Conservation (phyloP, 257 asterid genomes). For the Solanum bulbocastanum region DNA sequence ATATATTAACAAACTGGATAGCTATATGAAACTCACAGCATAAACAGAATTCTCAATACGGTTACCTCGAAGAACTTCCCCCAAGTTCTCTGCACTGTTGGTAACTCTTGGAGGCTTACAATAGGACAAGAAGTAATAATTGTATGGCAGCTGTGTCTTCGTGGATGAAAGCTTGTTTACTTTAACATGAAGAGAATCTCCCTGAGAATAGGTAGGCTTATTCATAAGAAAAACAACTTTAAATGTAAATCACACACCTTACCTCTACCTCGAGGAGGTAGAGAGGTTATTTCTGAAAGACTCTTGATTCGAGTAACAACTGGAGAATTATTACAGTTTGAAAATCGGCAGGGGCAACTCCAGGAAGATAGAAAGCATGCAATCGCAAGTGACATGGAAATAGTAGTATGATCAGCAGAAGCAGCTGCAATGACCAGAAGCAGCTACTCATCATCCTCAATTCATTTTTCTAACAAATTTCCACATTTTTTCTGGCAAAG, state of each 20-base stretch:
- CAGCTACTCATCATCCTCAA: neutral
- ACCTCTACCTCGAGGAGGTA: too few species aligned
- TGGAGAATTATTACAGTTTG: constrained; percentile 7
- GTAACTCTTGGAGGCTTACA: constrained; percentile 38
- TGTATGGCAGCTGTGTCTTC: constrained; percentile 10
- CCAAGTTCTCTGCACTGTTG: constrained; percentile 2
- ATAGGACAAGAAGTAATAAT: constrained; percentile 35
- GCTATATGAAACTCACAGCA: constrained; percentile 21
- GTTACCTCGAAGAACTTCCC: neutral
- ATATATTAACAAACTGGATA: neutral
- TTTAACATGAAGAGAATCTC: constrained; percentile 43
- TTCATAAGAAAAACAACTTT: neutral
- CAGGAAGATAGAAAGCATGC: constrained; percentile 37
- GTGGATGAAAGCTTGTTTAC: constrained; percentile 44
- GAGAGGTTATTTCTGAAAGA: too few species aligned
- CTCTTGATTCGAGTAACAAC: neutral
- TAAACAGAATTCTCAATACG: constrained; percentile 41
- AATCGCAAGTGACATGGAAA: neutral
- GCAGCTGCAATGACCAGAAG: neutral
- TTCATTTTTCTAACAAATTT: neutral
- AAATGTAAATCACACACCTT: neutral
- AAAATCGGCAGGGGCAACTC: constrained; percentile 44
- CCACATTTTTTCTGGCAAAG: neutral
- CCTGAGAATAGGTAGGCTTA: constrained; percentile 15
- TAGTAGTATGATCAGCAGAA: neutral